These are phyloP conservation scores for Thymus quinquecostatus DNA, from an alignment of 257 asterid species.

Conservation along the genomic window DNA sequence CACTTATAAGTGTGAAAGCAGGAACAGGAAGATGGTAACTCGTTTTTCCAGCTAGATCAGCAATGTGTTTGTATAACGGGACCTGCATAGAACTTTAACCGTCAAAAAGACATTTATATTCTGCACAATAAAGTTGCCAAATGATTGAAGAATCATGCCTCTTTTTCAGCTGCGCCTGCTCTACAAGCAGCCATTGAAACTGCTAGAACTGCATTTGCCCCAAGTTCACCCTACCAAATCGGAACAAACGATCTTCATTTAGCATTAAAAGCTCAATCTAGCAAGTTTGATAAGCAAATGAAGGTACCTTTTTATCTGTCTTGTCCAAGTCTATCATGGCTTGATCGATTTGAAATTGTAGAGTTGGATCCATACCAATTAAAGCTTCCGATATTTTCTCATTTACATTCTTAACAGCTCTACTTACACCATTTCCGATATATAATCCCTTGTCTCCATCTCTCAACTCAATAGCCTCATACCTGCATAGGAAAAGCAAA, in stretches of 20 bases:
- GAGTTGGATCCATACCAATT: conserved; percentile 98
- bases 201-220: conserved; percentile 95
- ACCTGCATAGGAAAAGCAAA: conserved; percentile 51
- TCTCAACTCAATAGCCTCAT: conserved; percentile 92
- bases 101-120: conserved; percentile 6
- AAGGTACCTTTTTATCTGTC: conserved; percentile 88
- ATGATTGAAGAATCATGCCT: conserved; percentile 52
- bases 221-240: conserved; percentile 80
- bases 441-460: conserved; percentile 93
- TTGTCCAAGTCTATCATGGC: conserved; percentile 98
- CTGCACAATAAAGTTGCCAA: conserved; percentile 3
- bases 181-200: conserved; percentile 99
- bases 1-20: conserved; percentile 85
- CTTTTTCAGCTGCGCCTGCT: conserved; percentile 99
- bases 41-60: conserved; percentile 90
- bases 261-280: conserved; percentile 8
- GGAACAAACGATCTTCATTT: conserved; percentile 26
- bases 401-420: conserved; percentile 91
- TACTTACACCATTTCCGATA: conserved; percentile 94
- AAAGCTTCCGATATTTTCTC: conserved; percentile 96
- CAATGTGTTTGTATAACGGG: conserved; percentile 92
- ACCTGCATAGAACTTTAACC: conserved; percentile 55
- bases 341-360: conserved; percentile 97
- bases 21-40: conserved; percentile 81
- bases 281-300: not conserved